Evolutionary conservation across 78 protist species (phyloP).

Genomic region (Tieghemostelium lacteum): DNA sequence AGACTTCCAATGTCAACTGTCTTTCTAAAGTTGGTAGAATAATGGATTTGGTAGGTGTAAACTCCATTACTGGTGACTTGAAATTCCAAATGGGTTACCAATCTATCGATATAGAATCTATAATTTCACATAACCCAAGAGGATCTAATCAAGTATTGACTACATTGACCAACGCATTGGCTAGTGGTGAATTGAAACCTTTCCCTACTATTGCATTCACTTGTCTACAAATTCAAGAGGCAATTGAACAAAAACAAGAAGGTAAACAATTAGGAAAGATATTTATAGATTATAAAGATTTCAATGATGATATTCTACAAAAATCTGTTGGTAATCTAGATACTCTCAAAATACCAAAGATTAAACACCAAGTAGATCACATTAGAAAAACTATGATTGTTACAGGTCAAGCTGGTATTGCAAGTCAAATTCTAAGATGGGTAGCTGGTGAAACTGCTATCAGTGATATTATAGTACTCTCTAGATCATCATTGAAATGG

Average conservation of each 20-base stretch:
- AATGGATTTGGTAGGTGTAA: conserved; percentile 5
- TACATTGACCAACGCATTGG: background rate
- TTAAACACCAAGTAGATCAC: background rate
- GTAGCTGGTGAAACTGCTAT: background rate
- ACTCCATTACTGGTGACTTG: background rate
- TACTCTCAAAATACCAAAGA: background rate
- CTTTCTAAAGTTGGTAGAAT: background rate
- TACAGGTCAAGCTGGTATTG: conserved; percentile 43
- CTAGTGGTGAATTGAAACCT: background rate
- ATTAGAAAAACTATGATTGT: conserved; percentile 2
- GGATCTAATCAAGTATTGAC: background rate
- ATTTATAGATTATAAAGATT: background rate
- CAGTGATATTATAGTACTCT: background rate
- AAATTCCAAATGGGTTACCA: background rate
- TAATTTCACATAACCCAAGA: background rate
- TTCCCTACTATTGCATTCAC: background rate
- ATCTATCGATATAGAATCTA: background rate
- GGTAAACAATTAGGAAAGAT: conserved; percentile 14
- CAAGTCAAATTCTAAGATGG: conserved; percentile 9
- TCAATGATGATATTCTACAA: too few species aligned
- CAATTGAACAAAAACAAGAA: background rate
- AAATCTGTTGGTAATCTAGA: background rate
- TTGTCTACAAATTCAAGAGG: background rate
- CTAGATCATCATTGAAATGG: background rate
- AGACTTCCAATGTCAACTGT: background rate